Conservation (phyloP, 1,284 basidiomycete species). For the Leccinum subfulvum region DNA sequence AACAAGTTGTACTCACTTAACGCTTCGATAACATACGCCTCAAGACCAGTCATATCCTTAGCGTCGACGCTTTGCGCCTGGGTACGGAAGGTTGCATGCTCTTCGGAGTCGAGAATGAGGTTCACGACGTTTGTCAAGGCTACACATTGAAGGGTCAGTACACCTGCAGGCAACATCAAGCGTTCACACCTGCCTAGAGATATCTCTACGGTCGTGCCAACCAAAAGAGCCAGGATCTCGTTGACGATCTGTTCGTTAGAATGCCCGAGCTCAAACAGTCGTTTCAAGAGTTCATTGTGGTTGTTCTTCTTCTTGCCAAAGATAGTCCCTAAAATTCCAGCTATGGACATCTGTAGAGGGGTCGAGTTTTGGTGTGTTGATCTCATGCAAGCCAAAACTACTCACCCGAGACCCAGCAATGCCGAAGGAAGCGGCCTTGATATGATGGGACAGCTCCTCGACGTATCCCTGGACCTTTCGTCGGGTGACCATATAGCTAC, state of each 20-base stretch:
- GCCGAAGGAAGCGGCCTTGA: slow-evolving; percentile 45
- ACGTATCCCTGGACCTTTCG: slow-evolving; percentile 51
- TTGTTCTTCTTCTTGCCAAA: slow-evolving; percentile 50
- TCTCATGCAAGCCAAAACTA: neutral
- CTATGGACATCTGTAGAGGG: slow-evolving; percentile 47
- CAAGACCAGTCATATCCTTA: slow-evolving; percentile 39
- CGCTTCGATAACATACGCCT: slow-evolving; percentile 63
- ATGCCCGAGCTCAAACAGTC: slow-evolving; percentile 53
- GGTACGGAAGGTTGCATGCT: slow-evolving; percentile 40
- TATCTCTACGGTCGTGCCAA: slow-evolving; percentile 66
- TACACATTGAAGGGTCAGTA: slow-evolving; percentile 25
- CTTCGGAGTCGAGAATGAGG: slow-evolving; percentile 52
- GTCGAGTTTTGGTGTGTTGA: neutral
- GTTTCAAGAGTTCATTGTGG: slow-evolving; percentile 53
- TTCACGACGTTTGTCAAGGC: slow-evolving; percentile 55
- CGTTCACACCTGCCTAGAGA: slow-evolving; percentile 50
- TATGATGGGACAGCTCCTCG: slow-evolving; percentile 51
- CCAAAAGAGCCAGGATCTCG: slow-evolving; percentile 67
- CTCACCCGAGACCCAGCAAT: slow-evolving; percentile 27
- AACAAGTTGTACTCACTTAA: slow-evolving; percentile 47
- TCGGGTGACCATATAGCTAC: slow-evolving; percentile 54
- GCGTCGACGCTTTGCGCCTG: slow-evolving; percentile 38
- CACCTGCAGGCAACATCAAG: neutral
- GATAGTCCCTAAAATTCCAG: slow-evolving; percentile 45
- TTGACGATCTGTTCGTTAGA: slow-evolving; percentile 63